Base-by-base conservation (phyloP, 2,329 filamentous ascomycete species). In the Sporothrix brasiliensis region DNA sequence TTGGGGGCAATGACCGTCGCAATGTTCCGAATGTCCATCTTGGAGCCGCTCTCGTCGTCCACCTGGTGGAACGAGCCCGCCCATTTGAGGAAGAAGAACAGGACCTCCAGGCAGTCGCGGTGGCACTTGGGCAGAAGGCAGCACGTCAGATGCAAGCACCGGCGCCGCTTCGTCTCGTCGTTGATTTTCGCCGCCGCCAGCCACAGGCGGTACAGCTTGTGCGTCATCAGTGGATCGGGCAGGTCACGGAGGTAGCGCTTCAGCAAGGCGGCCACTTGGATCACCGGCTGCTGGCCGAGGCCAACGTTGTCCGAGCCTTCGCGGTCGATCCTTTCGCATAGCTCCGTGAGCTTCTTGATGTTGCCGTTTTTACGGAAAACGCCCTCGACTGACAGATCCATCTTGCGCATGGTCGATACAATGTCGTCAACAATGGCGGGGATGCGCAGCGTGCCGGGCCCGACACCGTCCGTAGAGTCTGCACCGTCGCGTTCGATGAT, bases 301-400 rank as follows among this genome's bases (percentile, higher is more conserved):
- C 96, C 93, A 70, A 97, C 90, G 69, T 90, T 88, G 74, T 96
- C 93, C 72, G 91, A 92, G 54, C 93, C 94, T 69, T 93, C 91
- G 58, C 88, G 88, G 79, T 99, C 95, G 74, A 99, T 93, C 75
- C 90, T 85, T 70, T 96, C 92, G 52, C 93, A 90, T 7, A 96
- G 84, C 73, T 97, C 94, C 75, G 92, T 92, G 58, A 97, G 85
- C 75, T 94, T 92, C 79, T 95, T 94, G 82, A 99, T 97, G 80
- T 98, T 99, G 76, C 95, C 95, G 77, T 98, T 99, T 86, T 99
- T 99, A 75, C 95, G 90, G 87, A 99, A 99, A 27, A 99, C 94
- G 76, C 95, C 95, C 80, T 99, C 95, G 1, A 99, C 93, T 1
- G 94, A 98, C 83, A 99, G 93, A 79, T 99, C 95, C 93, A 99